Base-by-base conservation (phyloP, 208 protist genomes). In the Phytomonas francai region DNA sequence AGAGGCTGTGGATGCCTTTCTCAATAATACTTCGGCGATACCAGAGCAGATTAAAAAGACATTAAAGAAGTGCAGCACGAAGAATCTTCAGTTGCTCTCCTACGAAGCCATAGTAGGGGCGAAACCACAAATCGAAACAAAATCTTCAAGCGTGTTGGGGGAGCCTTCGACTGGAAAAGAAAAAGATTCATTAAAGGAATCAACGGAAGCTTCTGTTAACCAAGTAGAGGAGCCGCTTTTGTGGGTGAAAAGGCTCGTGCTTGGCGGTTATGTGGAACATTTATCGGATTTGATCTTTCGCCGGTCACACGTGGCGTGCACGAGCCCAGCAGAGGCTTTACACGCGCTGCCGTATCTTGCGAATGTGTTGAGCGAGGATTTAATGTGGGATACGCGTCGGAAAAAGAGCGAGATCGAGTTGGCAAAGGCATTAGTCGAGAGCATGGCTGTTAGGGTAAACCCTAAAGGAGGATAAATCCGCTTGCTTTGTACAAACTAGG, bases 251-350 rank as follows among this genome's bases (percentile, higher is more conserved):
- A 12, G 49, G 12, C 64, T 92, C 5, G 62, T 85, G 16, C 34
- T 30, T 5, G 80, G 89, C n/a, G 77, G 72, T 27, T 87, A 87
- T 45, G 86, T 79, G 5, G 80, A 83, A 71, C 79, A 79, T n/a
- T 51, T 95, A 30, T 68, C 77, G 0, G 90, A 95, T 63, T 71
- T 95, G 3, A 16, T 95, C 2, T 77, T 85, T 25, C 78, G 90
- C 2, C 83, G 90, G 33, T 83, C 80, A 22, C 82, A 81, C 54
- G 69, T 86, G 11, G 85, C 72, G 29, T 93, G 85, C 79, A 93
- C 80, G 16, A 93, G 87, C 45, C 90, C 90, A 0, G 80, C 67
- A 3, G 74, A 93, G 63, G 87, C 90, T 0, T 30, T 85, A 19
- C 27, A 42, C 0, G 85, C 84, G 9, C 59, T 90, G 59, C 81